A percentile compares a stretch with the other conserved stretches of the same genome.
phyloP scores from a whole-genome alignment of 73 alveolate species.

The Paramecium tetraurelia region DNA sequence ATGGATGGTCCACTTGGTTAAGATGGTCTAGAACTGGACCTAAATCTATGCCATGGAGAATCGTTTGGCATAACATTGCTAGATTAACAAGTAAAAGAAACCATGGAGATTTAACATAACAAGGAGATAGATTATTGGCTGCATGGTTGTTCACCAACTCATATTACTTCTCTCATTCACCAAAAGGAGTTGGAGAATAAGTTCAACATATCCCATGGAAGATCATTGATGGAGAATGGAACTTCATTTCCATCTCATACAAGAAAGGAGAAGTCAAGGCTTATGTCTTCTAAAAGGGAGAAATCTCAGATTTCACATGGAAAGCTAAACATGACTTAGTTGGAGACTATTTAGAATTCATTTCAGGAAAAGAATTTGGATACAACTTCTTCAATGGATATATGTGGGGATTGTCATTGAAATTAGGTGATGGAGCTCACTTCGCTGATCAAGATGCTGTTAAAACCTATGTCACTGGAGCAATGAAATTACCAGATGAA shows the following conservation, averaged over 20 bases:
- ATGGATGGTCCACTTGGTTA: slow-evolving; percentile 43
- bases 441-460: not conserved
- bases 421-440: slow-evolving; percentile 44
- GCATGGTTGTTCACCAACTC: not conserved
- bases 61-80: slow-evolving; percentile 16
- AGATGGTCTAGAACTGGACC: slow-evolving; percentile 53
- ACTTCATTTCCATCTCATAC: slow-evolving; percentile 3
- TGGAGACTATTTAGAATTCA: slow-evolving; percentile 2
- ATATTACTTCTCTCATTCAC: not conserved
- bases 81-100: slow-evolving; percentile 4
- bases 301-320: not conserved
- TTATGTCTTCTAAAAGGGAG: not conserved
- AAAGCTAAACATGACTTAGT: slow-evolving; percentile 4
- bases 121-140: slow-evolving; percentile 39
- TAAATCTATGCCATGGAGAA: not conserved
- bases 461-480: not conserved
- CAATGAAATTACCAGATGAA: slow-evolving; percentile 12
- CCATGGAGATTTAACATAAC: not conserved
- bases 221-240: slow-evolving; percentile 29
- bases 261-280: not conserved
- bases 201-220: not conserved
- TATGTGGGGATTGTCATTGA: not conserved
- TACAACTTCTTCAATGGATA: not conserved
- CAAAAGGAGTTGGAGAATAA: not conserved
- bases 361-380: not conserved